Evolutionary conservation across 352 stramenopile species (phyloP), one percentile per base, ranked within the genome.

Genomic region (Phytophthora kernoviae): DNA sequence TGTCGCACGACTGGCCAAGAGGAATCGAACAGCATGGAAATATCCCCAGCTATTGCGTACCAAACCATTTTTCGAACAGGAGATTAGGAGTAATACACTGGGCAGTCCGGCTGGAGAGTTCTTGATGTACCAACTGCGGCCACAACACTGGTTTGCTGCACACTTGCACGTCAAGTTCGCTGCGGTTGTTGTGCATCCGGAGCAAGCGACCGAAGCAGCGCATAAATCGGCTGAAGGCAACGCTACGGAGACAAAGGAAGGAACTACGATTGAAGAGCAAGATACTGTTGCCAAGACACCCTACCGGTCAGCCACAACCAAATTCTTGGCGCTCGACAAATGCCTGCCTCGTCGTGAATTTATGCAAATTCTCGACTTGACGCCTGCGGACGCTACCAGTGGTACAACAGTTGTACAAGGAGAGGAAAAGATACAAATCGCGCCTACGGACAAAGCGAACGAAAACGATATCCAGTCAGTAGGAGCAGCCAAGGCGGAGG

Each of bases 151-250:
- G 98, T 99, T 99, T 70, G 77, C 96, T 0, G 97, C 97, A 20
- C 98, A 99, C 71, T 80, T 99, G 21, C 98, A 99, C 75, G 91
- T 98, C 48, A 99, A 99, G 68, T 99, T 99, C 71, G 74, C 96
- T 32, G 97, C 98, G 4, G 70, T 97, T n/a, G 91, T 99, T 5
- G 68, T 68, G 8, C 97, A 99, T 65, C 45, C 62, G 5, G 48
- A 63, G 9, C 53, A 66, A 57, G 1, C 48, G 27, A 58, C 50
- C 12, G 45, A 54, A 36, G 21, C 32, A 26, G 11, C 42, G 3
- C 20, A 68, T 0, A 26, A 22, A 1, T 9, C 22, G 2, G 12
- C 8, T 12, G 41, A 52, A n/a, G 2, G 30, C 8, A 22, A 64
- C 30, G 24, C 15, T 24, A n/a, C 50, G 22, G 37, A 59, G 14